Evolutionary conservation across 116 monocot species (phyloP).

Genomic region (Zostera marina): DNA sequence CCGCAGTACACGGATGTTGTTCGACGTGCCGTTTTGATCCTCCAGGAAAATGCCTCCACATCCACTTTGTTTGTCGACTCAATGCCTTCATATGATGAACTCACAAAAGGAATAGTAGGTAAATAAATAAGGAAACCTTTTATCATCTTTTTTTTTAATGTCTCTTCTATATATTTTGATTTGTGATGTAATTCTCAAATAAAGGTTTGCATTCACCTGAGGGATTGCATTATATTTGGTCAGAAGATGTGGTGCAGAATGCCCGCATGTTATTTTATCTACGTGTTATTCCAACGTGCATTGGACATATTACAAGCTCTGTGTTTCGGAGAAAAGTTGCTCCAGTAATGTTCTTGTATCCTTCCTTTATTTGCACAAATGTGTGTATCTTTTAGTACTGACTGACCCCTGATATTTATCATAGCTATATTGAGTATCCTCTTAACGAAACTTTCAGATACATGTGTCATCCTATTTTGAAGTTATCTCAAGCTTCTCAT

Average conservation of each 20-base stretch:
- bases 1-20: slow-evolving; percentile 86
- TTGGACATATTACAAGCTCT: slow-evolving; percentile 32
- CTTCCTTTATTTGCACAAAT: slow-evolving; percentile 41
- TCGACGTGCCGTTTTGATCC: slow-evolving; percentile 46
- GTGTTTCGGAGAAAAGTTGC: slow-evolving; percentile 44
- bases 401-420: background rate
- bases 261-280: slow-evolving; percentile 72
- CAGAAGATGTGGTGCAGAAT: slow-evolving; percentile 76
- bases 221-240: slow-evolving; percentile 53
- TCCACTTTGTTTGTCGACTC: slow-evolving; percentile 43
- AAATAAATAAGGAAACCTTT: slow-evolving; percentile 11
- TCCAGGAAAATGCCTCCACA: slow-evolving; percentile 43
- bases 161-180: background rate
- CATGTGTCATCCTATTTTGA: slow-evolving; percentile 73
- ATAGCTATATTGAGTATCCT: background rate
- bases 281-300: slow-evolving; percentile 77
- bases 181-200: background rate
- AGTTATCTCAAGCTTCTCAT: slow-evolving; percentile 86
- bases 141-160: background rate
- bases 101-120: slow-evolving; percentile 28
- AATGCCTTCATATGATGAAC: slow-evolving; percentile 67
- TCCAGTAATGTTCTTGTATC: slow-evolving; percentile 95
- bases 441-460: slow-evolving; percentile 31
- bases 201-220: slow-evolving; percentile 13
- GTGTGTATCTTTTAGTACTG: background rate